A percentile compares a stretch with the other conserved stretches of the same genome.
Conservation (phyloP, 2,329 filamentous ascomycete genomes). For the Dryadomyces sulphureus region DNA sequence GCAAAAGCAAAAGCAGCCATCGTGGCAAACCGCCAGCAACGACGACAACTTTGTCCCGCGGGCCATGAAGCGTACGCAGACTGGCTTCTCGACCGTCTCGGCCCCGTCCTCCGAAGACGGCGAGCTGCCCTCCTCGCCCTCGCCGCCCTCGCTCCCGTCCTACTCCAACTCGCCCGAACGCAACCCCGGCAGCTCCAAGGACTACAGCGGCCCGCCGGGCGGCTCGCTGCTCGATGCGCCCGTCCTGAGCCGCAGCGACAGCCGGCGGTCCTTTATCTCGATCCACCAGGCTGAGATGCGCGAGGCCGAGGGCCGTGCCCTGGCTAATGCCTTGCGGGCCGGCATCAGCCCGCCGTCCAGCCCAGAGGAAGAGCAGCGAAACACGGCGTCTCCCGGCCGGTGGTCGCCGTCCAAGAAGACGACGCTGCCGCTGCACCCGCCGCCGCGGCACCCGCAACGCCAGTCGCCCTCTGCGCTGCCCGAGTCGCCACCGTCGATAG, state of each 20-base stretch:
- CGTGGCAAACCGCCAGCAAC: neutral
- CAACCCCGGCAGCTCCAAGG: conserved; percentile 22
- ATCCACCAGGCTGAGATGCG: conserved; percentile 45
- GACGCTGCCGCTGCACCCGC: conserved; percentile 23
- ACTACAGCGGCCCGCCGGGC: conserved; percentile 15
- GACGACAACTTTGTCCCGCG: conserved; percentile 32
- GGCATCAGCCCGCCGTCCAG: conserved; percentile 15
- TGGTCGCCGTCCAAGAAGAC: conserved; percentile 15
- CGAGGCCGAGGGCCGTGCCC: conserved; percentile 42
- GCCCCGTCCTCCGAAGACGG: conserved; percentile 21
- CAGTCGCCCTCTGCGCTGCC: conserved; percentile 19
- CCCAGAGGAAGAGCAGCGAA: conserved; percentile 9
- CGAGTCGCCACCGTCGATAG: conserved; percentile 13
- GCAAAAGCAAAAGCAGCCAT: conserved; percentile 9
- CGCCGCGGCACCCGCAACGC: conserved; percentile 8
- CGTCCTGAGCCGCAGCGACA: conserved; percentile 29
- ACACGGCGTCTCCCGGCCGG: neutral
- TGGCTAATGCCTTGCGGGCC: conserved; percentile 33
- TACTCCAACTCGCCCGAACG: conserved; percentile 27
- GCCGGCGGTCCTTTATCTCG: conserved; percentile 42
- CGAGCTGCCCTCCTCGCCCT: neutral
- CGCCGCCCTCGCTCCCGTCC: neutral
- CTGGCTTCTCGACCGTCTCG: conserved; percentile 30
- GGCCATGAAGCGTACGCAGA: conserved; percentile 41
- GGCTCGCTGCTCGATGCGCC: conserved; percentile 16